phyloP scores from a whole-genome alignment of 2,329 filamentous ascomycete genomes.

The Lecanicillium sp. region DNA sequence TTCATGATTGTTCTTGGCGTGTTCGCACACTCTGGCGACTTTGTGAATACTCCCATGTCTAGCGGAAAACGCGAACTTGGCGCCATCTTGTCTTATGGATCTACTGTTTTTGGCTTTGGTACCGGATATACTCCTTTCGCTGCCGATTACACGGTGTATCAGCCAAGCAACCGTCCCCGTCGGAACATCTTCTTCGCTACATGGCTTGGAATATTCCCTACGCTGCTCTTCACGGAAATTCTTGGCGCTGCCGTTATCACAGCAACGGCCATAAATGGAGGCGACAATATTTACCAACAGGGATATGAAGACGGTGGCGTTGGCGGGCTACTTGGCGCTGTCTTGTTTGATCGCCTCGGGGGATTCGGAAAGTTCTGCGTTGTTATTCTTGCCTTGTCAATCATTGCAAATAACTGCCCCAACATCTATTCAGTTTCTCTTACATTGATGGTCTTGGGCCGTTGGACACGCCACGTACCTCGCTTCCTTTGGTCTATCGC shows the following conservation, averaged over 20 bases:
- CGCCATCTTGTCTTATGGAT: slow-evolving; percentile 58
- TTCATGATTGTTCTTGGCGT: slow-evolving; percentile 61
- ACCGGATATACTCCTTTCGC: slow-evolving; percentile 67
- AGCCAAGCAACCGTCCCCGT: slow-evolving; percentile 49
- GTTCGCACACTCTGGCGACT: slow-evolving; percentile 59
- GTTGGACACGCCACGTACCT: slow-evolving; percentile 50
- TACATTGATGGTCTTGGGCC: slow-evolving; percentile 56
- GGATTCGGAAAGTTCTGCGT: slow-evolving; percentile 66
- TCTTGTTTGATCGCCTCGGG: slow-evolving; percentile 54
- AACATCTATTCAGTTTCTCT: slow-evolving; percentile 65
- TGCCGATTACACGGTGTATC: slow-evolving; percentile 70
- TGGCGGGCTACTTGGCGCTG: slow-evolving; percentile 58
- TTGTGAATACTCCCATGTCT: slow-evolving; percentile 50
- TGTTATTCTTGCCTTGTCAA: slow-evolving; percentile 56
- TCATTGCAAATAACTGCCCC: slow-evolving; percentile 63
- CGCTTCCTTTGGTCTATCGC: slow-evolving; percentile 60
- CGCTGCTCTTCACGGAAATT: slow-evolving; percentile 64
- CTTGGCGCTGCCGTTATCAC: slow-evolving; percentile 64
- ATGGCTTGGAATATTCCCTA: slow-evolving; percentile 57
- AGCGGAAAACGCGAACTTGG: slow-evolving; percentile 53
- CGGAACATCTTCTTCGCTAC: slow-evolving; percentile 57
- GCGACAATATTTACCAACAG: slow-evolving; percentile 6
- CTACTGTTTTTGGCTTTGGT: slow-evolving; percentile 64
- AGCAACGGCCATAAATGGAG: slow-evolving; percentile 28
- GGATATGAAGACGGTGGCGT: slow-evolving; percentile 29